phyloP scores from a whole-genome alignment of 2,329 filamentous ascomycete species.

The Colletotrichum gigasporum region DNA sequence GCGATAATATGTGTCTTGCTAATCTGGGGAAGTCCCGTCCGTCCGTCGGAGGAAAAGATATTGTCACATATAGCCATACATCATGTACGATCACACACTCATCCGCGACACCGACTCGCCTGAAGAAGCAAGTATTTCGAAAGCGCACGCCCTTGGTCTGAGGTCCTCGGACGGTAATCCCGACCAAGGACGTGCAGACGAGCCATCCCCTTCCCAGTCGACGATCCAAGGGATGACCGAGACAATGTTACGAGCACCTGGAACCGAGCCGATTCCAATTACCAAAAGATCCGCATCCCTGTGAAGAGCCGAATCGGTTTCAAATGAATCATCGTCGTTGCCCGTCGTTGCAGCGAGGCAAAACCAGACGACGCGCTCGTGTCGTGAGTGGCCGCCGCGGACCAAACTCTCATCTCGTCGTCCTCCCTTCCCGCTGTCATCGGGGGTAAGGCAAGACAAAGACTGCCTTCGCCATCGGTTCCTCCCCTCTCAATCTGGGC shows the following conservation, averaged over 20 bases:
- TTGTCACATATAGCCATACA: not conserved
- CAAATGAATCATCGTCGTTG: not conserved
- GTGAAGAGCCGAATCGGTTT: not conserved
- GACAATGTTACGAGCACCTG: not conserved
- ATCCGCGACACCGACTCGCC: too few species aligned
- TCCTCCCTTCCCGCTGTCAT: not conserved
- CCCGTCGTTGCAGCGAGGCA: not conserved
- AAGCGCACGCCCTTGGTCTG: not conserved
- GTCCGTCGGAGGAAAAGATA: not conserved
- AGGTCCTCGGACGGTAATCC: not conserved
- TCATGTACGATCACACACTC: slow-evolving; percentile 4
- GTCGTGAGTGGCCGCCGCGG: not conserved
- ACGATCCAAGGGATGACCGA: slow-evolving; percentile 18
- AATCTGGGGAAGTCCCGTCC: not conserved
- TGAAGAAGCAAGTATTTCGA: not conserved
- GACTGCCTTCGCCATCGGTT: not conserved
- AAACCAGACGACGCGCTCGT: not conserved
- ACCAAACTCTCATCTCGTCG: not conserved
- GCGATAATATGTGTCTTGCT: too few species aligned
- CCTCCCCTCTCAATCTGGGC: not conserved
- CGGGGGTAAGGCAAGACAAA: not conserved
- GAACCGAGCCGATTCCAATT: not conserved
- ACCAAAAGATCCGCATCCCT: not conserved
- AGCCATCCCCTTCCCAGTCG: not conserved
- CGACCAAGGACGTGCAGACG: not conserved